A percentile compares a stretch with the other conserved stretches of the same genome.
Conservation (phyloP, 306 rosid genomes). For the Castanospermum australe region DNA sequence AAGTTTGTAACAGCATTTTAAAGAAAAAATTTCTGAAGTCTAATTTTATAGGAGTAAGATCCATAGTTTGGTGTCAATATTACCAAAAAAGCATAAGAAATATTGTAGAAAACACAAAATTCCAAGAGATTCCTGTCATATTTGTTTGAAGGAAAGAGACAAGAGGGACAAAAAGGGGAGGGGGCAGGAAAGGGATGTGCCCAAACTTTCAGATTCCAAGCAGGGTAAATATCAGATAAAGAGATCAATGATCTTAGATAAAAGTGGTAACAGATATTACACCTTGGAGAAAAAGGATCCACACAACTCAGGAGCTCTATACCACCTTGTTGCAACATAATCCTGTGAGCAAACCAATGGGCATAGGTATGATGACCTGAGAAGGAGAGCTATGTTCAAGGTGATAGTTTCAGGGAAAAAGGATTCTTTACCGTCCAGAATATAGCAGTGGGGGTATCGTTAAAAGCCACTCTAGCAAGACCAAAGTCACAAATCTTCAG, state of each 20-base stretch:
- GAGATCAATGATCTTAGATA: slow-evolving; percentile 29
- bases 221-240: background rate
- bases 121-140: background rate
- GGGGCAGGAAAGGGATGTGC: background rate
- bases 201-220: background rate
- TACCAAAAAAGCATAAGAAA: background rate
- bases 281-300: slow-evolving; percentile 95
- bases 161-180: background rate
- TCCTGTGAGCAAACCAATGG: slow-evolving; percentile 49
- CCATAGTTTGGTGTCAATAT: background rate
- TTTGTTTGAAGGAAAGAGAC: background rate
- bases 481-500: slow-evolving; percentile 95
- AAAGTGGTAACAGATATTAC: slow-evolving; percentile 24
- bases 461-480: slow-evolving; percentile 92
- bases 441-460: slow-evolving; percentile 90
- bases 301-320: slow-evolving; percentile 80
- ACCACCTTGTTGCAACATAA: slow-evolving; percentile 93
- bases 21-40: background rate
- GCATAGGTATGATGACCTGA: slow-evolving; percentile 11
- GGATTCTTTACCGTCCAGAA: slow-evolving; percentile 81
- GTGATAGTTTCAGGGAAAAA: background rate
- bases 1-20: background rate
- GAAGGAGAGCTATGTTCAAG: background rate
- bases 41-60: background rate
- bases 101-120: background rate